These are phyloP conservation scores for Exophiala dermatitidis DNA, from an alignment of 2,329 filamentous ascomycete species.

Conservation along the genomic window DNA sequence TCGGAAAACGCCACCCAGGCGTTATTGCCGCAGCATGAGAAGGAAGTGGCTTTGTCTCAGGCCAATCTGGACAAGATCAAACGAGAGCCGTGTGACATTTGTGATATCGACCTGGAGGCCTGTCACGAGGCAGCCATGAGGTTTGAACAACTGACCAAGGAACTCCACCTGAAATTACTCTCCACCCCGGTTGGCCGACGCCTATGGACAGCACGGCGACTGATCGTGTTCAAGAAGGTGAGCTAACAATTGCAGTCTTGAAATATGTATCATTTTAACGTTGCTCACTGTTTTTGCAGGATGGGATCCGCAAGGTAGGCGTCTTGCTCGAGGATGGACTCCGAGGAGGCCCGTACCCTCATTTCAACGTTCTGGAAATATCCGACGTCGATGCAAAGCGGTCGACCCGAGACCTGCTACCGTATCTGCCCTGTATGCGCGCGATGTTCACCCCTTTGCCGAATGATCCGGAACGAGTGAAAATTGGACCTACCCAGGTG, in stretches of 20 bases:
- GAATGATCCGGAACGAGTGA: slow-evolving; percentile 58
- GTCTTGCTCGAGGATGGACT: slow-evolving; percentile 71
- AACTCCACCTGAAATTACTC: slow-evolving; percentile 69
- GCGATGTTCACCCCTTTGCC: slow-evolving; percentile 61
- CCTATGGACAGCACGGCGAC: slow-evolving; percentile 65
- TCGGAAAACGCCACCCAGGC: slow-evolving; percentile 97
- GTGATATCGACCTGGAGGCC: slow-evolving; percentile 68
- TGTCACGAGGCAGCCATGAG: slow-evolving; percentile 78
- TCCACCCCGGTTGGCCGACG: slow-evolving; percentile 75
- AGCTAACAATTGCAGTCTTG: background rate
- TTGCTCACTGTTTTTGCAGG: slow-evolving; percentile 40
- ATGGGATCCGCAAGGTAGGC: slow-evolving; percentile 74
- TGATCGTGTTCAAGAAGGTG: slow-evolving; percentile 72
- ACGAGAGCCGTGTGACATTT: slow-evolving; percentile 72
- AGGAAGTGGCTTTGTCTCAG: slow-evolving; percentile 84
- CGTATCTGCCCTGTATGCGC: slow-evolving; percentile 68
- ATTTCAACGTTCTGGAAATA: slow-evolving; percentile 72
- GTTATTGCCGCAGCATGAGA: slow-evolving; percentile 87
- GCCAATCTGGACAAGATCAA: slow-evolving; percentile 87
- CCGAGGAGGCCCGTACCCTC: slow-evolving; percentile 55
- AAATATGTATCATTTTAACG: background rate
- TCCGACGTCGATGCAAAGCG: slow-evolving; percentile 60
- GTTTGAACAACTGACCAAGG: slow-evolving; percentile 68
- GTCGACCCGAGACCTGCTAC: slow-evolving; percentile 76
- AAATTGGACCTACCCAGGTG: slow-evolving; percentile 61